Conservation (phyloP, 164 flowering plant species). For the Magnolia sinica region DNA sequence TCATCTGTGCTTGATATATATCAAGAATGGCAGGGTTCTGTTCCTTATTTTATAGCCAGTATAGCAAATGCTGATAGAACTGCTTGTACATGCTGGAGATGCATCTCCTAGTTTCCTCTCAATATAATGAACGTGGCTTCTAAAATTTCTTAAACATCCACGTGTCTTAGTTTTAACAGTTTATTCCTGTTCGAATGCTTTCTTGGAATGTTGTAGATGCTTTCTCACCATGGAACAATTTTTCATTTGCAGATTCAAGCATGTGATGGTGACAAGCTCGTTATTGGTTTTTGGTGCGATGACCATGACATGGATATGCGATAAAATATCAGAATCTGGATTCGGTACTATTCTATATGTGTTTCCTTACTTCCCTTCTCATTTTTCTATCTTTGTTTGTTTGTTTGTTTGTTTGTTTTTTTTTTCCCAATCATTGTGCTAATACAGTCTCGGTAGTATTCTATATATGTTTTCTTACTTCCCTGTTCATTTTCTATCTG, state of each 20-base stretch:
- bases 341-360: conserved; percentile 62
- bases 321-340: conserved; percentile 88
- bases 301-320: conserved; percentile 94
- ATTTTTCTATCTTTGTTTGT: neutral
- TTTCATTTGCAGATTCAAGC: conserved; percentile 62
- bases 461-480: too few relatives aligned
- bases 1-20: too few relatives aligned
- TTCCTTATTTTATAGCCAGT: too few relatives aligned
- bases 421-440: neutral
- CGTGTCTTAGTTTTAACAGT: neutral
- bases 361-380: neutral
- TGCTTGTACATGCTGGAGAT: too few relatives aligned
- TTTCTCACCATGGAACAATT: neutral
- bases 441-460: neutral
- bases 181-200: neutral
- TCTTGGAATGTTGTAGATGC: neutral
- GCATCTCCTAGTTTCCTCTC: too few relatives aligned
- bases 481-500: too few relatives aligned
- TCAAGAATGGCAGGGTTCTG: too few relatives aligned
- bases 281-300: conserved; percentile 87
- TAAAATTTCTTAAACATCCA: neutral
- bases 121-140: neutral
- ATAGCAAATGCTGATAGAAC: too few relatives aligned
- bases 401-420: neutral
- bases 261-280: conserved; percentile 73